Evolutionary conservation across 352 stramenopile species (phyloP).

Genomic region (Globisporangium echinulatum): DNA sequence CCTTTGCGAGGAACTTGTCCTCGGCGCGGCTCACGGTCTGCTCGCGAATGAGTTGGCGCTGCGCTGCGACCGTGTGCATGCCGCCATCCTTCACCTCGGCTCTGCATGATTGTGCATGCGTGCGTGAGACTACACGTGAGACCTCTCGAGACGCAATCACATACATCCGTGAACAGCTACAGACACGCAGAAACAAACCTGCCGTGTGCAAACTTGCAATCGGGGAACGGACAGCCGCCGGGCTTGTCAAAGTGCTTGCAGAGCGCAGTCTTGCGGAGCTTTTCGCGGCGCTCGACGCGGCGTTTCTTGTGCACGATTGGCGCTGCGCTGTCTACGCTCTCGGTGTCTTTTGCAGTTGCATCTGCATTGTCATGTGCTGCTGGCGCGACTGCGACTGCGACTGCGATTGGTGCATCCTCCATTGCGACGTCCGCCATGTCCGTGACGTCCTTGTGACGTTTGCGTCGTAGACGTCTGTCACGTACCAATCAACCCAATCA

Average conservation of each 20-base stretch:
- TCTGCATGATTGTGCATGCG: constrained; percentile 10
- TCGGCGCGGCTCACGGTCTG: constrained; percentile 56
- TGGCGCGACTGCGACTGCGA: neutral
- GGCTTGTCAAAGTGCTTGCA: constrained; percentile 86
- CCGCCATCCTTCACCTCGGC: constrained; percentile 51
- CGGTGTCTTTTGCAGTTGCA: neutral
- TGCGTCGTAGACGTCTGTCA: too few species aligned
- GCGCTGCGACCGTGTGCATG: constrained; percentile 51
- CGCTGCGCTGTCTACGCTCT: neutral
- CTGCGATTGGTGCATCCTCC: neutral
- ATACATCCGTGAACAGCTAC: neutral
- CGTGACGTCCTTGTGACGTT: too few species aligned
- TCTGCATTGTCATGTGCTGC: neutral
- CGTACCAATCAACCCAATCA: too few species aligned
- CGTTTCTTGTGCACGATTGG: constrained; percentile 45
- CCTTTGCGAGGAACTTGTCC: constrained; percentile 49
- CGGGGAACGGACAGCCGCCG: constrained; percentile 70
- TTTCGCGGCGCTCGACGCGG: constrained; percentile 50
- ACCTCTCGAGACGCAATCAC: neutral
- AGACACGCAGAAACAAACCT: constrained; percentile 18
- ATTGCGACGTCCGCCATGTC: constrained; percentile 7
- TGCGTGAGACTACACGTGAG: neutral
- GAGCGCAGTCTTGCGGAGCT: constrained; percentile 69
- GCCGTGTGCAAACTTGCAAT: constrained; percentile 81
- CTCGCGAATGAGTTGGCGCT: constrained; percentile 77